These are phyloP conservation scores for Apium graveolens DNA, from an alignment of 129 eudicot species.

Conservation along the genomic window DNA sequence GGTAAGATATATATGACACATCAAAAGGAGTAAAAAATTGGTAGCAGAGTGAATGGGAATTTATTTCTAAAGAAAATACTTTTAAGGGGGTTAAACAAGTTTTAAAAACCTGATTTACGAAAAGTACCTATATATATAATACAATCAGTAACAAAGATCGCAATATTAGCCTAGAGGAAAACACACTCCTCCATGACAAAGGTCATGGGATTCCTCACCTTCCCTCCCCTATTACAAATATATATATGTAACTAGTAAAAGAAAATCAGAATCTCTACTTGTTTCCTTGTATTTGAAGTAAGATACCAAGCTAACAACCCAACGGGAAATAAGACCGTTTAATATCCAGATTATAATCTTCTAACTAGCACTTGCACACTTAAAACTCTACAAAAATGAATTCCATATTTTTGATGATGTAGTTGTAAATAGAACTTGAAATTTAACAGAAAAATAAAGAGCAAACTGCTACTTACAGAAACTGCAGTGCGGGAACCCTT, in stretches of 20 bases:
- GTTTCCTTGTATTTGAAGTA: background rate
- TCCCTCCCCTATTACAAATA: no score
- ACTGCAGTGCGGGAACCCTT: constrained; percentile 70
- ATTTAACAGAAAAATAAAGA: background rate
- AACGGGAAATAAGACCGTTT: no score
- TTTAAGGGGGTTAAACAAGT: background rate
- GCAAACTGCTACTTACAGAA: constrained; percentile 45
- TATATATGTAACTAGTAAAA: no score
- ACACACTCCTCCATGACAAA: no score
- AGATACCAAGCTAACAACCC: background rate
- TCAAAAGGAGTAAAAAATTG: background rate
- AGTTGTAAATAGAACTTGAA: no score
- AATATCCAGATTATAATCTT: background rate
- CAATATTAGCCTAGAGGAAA: no score
- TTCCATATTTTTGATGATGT: background rate
- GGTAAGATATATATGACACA: background rate
- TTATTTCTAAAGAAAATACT: no score
- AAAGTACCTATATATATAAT: no score
- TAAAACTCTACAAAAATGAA: background rate
- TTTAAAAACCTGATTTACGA: background rate
- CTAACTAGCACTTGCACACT: background rate
- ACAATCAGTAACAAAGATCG: no score
- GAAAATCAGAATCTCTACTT: background rate
- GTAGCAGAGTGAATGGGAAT: background rate
- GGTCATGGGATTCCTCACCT: no score